A percentile compares a stretch with the other conserved stretches of the same genome.
Conservation (phyloP, 139 green algal species). For the Micractinium sp. region DNA sequence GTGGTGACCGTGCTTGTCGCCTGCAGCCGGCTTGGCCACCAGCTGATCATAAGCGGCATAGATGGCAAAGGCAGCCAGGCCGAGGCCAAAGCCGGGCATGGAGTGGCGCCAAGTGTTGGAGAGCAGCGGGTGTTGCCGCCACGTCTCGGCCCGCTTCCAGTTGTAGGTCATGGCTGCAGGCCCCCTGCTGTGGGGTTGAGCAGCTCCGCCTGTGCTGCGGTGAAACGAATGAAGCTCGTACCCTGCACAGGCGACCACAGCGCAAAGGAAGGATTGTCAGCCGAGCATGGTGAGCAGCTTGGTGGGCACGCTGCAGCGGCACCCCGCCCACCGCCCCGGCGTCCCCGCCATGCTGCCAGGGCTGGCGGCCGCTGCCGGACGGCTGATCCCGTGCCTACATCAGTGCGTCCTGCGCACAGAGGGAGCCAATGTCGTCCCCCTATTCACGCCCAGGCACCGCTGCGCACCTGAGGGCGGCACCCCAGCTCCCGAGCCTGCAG, state of each 20-base stretch:
- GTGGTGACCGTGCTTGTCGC: conserved; percentile 3
- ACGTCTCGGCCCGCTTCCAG: conserved; percentile 37
- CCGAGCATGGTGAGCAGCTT: background rate
- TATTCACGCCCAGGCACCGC: background rate
- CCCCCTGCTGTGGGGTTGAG: background rate
- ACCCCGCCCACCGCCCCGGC: background rate
- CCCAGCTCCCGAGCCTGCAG: background rate
- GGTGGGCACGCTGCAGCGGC: background rate
- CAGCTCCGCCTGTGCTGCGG: background rate
- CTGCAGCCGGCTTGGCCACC: background rate
- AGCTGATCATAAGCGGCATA: conserved; percentile 63
- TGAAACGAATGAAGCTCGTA: background rate
- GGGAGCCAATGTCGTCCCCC: too few relatives aligned
- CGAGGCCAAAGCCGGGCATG: conserved; percentile 53
- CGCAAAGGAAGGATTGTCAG: background rate
- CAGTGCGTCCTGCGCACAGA: too few relatives aligned
- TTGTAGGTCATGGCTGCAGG: conserved; percentile 47
- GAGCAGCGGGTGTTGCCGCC: conserved; percentile 55
- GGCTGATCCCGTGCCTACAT: too few relatives aligned
- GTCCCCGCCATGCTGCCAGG: too few relatives aligned
- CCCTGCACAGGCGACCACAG: background rate
- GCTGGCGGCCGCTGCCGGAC: too few relatives aligned
- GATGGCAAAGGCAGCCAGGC: conserved; percentile 48
- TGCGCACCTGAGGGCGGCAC: background rate
- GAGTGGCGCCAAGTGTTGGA: conserved; percentile 52